Conservation (phyloP, 495 filamentous ascomycete species). For the Amphirosellinia nigrospora region DNA sequence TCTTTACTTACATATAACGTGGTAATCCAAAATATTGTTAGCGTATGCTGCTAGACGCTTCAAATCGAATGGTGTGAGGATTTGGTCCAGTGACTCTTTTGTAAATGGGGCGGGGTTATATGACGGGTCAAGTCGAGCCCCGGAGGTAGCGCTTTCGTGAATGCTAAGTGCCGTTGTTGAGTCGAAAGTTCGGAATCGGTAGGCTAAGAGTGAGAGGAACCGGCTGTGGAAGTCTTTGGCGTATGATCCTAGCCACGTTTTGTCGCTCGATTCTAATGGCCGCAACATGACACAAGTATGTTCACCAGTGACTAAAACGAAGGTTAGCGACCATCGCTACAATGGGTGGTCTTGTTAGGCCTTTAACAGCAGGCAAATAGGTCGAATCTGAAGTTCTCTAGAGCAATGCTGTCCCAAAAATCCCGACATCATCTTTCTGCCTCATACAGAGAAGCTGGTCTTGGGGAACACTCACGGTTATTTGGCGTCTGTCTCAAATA, state of each 20-base stretch:
- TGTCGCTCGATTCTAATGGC: constrained; percentile 68
- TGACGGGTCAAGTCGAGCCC: constrained; percentile 64
- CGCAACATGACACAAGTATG: constrained; percentile 98
- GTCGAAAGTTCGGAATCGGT: constrained; percentile 88
- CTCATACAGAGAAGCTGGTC: not conserved
- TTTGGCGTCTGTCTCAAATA: constrained; percentile 97
- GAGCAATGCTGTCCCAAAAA: not conserved
- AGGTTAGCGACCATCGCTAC: not conserved
- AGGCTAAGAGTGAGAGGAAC: constrained; percentile 86
- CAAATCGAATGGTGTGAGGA: constrained; percentile 89
- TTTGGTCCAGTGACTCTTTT: constrained; percentile 73
- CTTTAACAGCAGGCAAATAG: too few relatives aligned
- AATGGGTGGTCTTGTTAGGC: not conserved
- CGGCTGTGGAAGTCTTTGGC: constrained; percentile 90
- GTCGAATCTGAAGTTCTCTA: not conserved
- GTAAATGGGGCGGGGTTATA: constrained; percentile 60
- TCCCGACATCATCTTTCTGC: not conserved
- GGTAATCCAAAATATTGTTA: constrained; percentile 96
- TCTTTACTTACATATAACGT: constrained; percentile 68
- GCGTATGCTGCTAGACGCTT: constrained; percentile 94
- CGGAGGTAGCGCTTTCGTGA: constrained; percentile 79
- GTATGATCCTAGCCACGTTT: constrained; percentile 86
- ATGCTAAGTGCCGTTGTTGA: constrained; percentile 83
- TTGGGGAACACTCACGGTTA: constrained; percentile 24
- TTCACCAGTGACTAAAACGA: constrained; percentile 86